Evolutionary conservation across 306 rosid genomes (phyloP).

Genomic region (Cicer pinnatifidum): DNA sequence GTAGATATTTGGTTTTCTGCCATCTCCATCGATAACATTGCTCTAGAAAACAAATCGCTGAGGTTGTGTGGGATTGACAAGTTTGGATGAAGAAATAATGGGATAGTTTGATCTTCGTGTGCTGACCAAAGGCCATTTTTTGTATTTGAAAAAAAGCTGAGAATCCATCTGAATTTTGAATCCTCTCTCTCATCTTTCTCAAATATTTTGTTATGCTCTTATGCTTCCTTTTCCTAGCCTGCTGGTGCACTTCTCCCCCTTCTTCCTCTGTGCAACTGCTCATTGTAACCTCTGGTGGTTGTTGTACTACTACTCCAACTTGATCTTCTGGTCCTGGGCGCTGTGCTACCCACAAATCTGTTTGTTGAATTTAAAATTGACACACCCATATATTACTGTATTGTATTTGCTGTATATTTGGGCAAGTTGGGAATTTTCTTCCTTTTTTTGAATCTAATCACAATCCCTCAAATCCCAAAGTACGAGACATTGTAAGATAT

Average conservation of each 20-base stretch:
- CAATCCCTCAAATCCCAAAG: slow-evolving; percentile 12
- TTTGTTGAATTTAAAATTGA: neutral
- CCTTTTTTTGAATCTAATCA: neutral
- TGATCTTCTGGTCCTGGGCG: neutral
- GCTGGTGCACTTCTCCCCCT: neutral
- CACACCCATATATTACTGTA: neutral
- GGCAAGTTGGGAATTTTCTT: neutral
- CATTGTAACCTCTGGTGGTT: neutral
- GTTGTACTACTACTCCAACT: neutral
- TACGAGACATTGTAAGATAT: slow-evolving; percentile 5
- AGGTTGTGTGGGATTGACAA: neutral
- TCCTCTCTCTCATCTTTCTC: neutral
- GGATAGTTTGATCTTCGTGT: neutral
- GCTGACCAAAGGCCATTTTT: neutral
- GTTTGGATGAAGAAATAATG: neutral
- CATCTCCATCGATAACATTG: too few relatives aligned
- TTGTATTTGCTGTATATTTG: neutral
- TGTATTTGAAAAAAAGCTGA: neutral
- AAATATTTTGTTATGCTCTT: neutral
- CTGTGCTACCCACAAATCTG: neutral
- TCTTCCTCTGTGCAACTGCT: neutral
- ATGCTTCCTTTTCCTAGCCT: neutral
- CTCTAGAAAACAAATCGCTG: too few relatives aligned
- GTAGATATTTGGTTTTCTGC: too few relatives aligned
- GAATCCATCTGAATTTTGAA: neutral